A percentile compares a stretch with the other conserved stretches of the same genome.
These are phyloP conservation scores for Russula sp. DNA, from an alignment of 768 basidiomycete species.

Conservation along the genomic window DNA sequence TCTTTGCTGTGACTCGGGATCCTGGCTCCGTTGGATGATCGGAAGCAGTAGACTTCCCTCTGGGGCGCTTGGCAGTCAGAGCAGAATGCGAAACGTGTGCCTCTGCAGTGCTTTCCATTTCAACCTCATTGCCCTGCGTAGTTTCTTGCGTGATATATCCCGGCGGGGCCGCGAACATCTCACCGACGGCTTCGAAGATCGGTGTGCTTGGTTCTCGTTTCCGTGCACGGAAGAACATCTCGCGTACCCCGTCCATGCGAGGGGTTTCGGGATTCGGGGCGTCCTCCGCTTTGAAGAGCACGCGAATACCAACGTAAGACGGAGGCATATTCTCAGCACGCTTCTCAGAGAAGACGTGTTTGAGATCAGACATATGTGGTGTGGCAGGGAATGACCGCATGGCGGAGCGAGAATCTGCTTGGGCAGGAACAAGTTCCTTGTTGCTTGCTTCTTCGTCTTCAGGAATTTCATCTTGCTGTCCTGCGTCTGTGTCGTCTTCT, in stretches of 20 bases:
- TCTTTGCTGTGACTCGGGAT: neutral
- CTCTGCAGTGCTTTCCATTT: conserved; percentile 5
- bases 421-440: neutral
- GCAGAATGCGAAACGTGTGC: conserved; percentile 3
- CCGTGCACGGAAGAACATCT: conserved; percentile 26
- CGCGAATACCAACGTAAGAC: conserved; percentile 28
- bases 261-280: conserved; percentile 28
- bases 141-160: conserved; percentile 21
- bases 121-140: conserved; percentile 5
- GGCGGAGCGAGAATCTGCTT: conserved; percentile 5
- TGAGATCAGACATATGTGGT: conserved; percentile 28
- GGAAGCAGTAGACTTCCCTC: conserved; percentile 5
- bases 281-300: conserved; percentile 26
- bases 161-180: conserved; percentile 29
- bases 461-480: conserved; percentile 25
- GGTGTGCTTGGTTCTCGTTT: conserved; percentile 23
- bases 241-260: conserved; percentile 29
- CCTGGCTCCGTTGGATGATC: neutral
- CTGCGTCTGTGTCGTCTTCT: conserved; percentile 33
- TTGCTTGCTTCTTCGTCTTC: conserved; percentile 17
- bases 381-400: conserved; percentile 22
- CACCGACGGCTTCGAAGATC: conserved; percentile 26
- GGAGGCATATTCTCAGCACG: conserved; percentile 22
- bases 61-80: neutral
- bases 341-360: conserved; percentile 27